Base-by-base conservation (phyloP, 2,329 filamentous ascomycete species). In the Nannizzia gypsea region DNA sequence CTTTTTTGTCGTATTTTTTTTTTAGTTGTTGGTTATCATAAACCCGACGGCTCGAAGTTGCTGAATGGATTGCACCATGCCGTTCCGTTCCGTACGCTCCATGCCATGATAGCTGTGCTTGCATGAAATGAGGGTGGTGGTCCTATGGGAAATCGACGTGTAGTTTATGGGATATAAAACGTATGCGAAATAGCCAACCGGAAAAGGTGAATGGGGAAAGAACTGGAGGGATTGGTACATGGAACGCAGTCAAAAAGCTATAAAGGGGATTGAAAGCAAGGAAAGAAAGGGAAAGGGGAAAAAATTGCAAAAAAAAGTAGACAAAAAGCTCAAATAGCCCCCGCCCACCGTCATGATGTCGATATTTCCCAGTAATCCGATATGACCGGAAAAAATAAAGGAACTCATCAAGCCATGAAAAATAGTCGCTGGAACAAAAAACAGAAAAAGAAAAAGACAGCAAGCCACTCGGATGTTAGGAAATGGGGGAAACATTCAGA, bases 401-500 rank as follows among this genome's bases (percentile, higher is more conserved):
- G 42, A 52, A 52, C 48, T 52, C 48, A 52, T 52, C 48, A 52
- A 36, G 48, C 48, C 48, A 52, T 52, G 48, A 52, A 52, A 28
- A 52, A 52, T 22, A 52, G 22, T 52, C 48, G 48, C 48, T 44
- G 38, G 38, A 58, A 42, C 28, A 46, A 11, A 24, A 38, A 58
- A 58, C 44, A 58, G 5, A 42, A 56, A 57, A 3, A 61, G 48
- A 50, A 58, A 60, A 36, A 59, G 44, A 63, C 63, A 63, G 24
- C 34, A 61, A 44, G 55, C 31, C 48, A 59, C 61, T 56, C 59
- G 58, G 59, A 54, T 31, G 50, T 52, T 28, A 55, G 52, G 62
- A 56, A 60, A 62, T 44, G 44, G 48, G 17, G 38, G 57, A 60
- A 62, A 60, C 15, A 48, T 48, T 46, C 46, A 34, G 9, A 11